Conservation (phyloP, 768 basidiomycete genomes). For the Tremella fuciformis region DNA sequence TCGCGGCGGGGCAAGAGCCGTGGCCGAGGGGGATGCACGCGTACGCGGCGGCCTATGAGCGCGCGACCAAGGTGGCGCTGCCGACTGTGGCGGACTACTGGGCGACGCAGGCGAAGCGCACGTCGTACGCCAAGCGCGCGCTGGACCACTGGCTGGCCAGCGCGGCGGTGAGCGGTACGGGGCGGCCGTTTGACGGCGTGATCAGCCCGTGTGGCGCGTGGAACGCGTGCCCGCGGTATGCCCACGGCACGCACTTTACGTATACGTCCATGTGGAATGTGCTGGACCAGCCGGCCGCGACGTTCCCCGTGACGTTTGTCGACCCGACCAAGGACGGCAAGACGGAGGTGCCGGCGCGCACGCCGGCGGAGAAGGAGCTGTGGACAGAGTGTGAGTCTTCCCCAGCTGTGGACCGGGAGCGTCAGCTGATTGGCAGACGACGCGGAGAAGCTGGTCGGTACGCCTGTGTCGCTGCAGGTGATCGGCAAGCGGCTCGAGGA, state of each 20-base stretch:
- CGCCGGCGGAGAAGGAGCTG: slow-evolving; percentile 56
- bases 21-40: slow-evolving; percentile 20
- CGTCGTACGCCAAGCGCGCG: slow-evolving; percentile 23
- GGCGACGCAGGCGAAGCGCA: slow-evolving; percentile 28
- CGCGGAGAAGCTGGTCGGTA: slow-evolving; percentile 63
- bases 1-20: slow-evolving; percentile 23
- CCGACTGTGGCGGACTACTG: slow-evolving; percentile 31
- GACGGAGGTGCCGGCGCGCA: slow-evolving; percentile 50
- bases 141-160: slow-evolving; percentile 30
- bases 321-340: slow-evolving; percentile 53
- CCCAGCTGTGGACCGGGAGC: not conserved
- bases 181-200: slow-evolving; percentile 36
- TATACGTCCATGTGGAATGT: slow-evolving; percentile 67
- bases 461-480: slow-evolving; percentile 68
- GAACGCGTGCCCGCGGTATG: slow-evolving; percentile 64
- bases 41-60: slow-evolving; percentile 22
- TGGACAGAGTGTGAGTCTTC: slow-evolving; percentile 55
- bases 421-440: slow-evolving; percentile 52
- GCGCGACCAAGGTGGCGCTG: slow-evolving; percentile 12
- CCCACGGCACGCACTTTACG: slow-evolving; percentile 57
- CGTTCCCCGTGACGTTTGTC: slow-evolving; percentile 62
- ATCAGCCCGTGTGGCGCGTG: slow-evolving; percentile 52
- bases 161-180: slow-evolving; percentile 30
- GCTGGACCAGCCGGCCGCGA: slow-evolving; percentile 60
- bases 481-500: slow-evolving; percentile 65